Base-by-base conservation (phyloP, 2,329 filamentous ascomycete species). In the Aspergillus sp. region DNA sequence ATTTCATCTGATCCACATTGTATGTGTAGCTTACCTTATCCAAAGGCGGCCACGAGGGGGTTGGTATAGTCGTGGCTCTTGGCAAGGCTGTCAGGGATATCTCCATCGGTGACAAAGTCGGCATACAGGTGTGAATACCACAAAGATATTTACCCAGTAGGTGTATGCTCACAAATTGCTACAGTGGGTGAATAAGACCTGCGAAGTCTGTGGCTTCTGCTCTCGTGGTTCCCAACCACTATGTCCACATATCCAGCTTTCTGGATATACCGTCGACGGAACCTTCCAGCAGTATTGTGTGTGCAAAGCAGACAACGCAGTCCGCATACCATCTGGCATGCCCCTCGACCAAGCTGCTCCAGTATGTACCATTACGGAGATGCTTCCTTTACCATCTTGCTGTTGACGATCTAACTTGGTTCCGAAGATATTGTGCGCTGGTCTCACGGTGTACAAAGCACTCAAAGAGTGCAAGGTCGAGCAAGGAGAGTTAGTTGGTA, bases 221-320 rank as follows among this genome's bases (percentile, higher is more conserved):
- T 87, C 89, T 73, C 84, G 87, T 68, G 78, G 86, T 51, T 90
- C 96, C 69, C 93, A 97, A 80, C 89, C 91, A 2, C 88, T 97
- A 5, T 98, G 94, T 81, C 77, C 84, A 15, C 81, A 90, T 61
- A 87, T 91, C 25, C 80, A 85, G 38, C 85, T 97, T 43, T 96
- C 92, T 0, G 94, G 94, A 59, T 97, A 96, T 84, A 96, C 91
- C 4, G 92, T 97, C 74, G 91, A 97, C 75, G 93, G 93, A 32
- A 88, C 89, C 45, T 97, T 97, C 85, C 93, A 97, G 82, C 88
- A 97, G 82, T 97, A 96, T 81, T 87, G 86, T 76, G 86, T 97
- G 67, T 92, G 88, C 68, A 96, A 96, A 78, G 92, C 92, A 15
- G 87, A 89, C 17, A 91, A 96, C 77, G 87, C 95, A 15, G 91